Evolutionary conservation across 78 protist species (phyloP).

Genomic region (Dictyostelium firmibasis): DNA sequence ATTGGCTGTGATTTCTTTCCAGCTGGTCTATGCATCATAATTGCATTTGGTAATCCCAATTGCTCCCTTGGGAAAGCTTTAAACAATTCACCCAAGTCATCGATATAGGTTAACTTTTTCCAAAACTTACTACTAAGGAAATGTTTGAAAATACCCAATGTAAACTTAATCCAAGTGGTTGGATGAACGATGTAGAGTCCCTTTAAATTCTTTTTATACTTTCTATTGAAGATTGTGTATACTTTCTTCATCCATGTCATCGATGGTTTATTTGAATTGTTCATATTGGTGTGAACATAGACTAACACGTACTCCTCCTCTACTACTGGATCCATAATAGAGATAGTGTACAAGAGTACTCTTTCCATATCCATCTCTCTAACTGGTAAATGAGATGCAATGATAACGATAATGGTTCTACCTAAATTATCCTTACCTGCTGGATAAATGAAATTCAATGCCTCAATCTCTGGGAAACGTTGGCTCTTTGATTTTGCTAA

Average conservation of each 20-base stretch:
- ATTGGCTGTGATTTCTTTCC: slow-evolving; percentile 23
- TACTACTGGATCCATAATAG: slow-evolving; percentile 73
- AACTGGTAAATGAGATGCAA: slow-evolving; percentile 58
- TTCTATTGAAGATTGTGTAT: slow-evolving; percentile 73
- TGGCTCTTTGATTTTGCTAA: background rate
- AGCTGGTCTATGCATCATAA: slow-evolving; percentile 42
- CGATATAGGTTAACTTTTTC: slow-evolving; percentile 52
- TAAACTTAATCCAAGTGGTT: slow-evolving; percentile 69
- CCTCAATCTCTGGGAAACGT: slow-evolving; percentile 32
- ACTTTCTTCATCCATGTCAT: slow-evolving; percentile 70
- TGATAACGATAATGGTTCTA: slow-evolving; percentile 36
- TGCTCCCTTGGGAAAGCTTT: slow-evolving; percentile 39
- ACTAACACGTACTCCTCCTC: slow-evolving; percentile 72
- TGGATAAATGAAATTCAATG: slow-evolving; percentile 47
- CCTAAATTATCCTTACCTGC: slow-evolving; percentile 71
- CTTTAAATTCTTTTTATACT: slow-evolving; percentile 89
- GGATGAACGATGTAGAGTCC: slow-evolving; percentile 80
- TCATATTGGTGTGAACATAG: slow-evolving; percentile 71
- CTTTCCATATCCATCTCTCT: slow-evolving; percentile 49
- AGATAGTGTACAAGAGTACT: slow-evolving; percentile 48
- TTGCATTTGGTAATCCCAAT: slow-evolving; percentile 39
- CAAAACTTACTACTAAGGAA: slow-evolving; percentile 68
- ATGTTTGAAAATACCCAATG: slow-evolving; percentile 64
- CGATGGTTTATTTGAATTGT: slow-evolving; percentile 44
- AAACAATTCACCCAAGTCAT: slow-evolving; percentile 32